Base-by-base conservation (phyloP, 306 rosid species). In the Vachellia collinsii region DNA sequence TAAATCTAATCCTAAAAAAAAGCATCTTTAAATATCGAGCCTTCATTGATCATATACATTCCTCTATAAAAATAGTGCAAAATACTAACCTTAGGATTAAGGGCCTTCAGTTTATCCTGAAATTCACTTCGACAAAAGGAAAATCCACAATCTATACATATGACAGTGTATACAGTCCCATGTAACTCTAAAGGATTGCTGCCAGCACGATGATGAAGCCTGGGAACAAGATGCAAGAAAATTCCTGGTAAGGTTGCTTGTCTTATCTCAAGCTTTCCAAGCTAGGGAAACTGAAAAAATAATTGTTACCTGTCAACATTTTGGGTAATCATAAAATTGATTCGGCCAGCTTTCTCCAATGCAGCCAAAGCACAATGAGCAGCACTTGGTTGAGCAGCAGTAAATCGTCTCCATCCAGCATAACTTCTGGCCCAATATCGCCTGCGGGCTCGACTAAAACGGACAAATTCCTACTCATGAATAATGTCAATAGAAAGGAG, bases 341-440 rank as follows among this genome's bases (percentile, higher is more conserved):
- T 81, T 44, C 89, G 87, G 67, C 94, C 93, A 77, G 89, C 93
- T 72, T 87, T 92, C 81, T 92, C 97, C 12, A 94, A 81, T 34
- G 93, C 72, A 71, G 98, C 89, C 84, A 94, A 82, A 84, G 97
- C 89, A 59, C 75, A 50, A 87, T 92, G 94, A 54, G 97, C 97
- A 69, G 88, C 88, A 79, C 94, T 70, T 61, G 98, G 98, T 77
- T 86, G 90, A 19, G 97, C 93, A 3, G 90, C 91, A 22, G 93
- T 81, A 74, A 94, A 92, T 25, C 68, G 81, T 83, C 91, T 94
- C 98, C 97, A 94, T 50, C 97, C 98, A 66, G 98, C 94, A 88
- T 89, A 94, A 87, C 98, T 94, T 83, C 98, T 88, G 69, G 98
- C 91, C 98, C 98, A 94, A 68, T 94, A 94, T 76, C 94, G 88